Base-by-base conservation (phyloP, 192 early-diverging fungal species). In the Phycomyces blakesleeanus region DNA sequence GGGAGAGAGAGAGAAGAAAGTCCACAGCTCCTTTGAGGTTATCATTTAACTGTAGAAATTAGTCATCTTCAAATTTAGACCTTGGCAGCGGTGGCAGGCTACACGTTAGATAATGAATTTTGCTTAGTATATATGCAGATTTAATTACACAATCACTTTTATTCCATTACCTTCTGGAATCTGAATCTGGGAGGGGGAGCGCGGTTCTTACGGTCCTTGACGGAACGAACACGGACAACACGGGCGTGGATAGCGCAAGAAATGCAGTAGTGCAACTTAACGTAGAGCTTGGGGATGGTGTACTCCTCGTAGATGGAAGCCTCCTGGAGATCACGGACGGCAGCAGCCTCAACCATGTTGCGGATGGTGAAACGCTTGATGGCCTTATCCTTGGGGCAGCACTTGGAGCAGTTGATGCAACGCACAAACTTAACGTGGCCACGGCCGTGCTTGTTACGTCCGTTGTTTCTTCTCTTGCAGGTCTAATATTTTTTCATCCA, bases 341-440 rank as follows among this genome's bases (percentile, higher is more conserved):
- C 97, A 61, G 97, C 97, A 69, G 85, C 82, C 84, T 99, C 97
- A 59, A 99, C 89, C 96, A 99, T 99, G 85, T 93, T 95, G 76
- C 96, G 90, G 87, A 99, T 89, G 69, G 90, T 85, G 86, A 96
- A 94, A 54, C 97, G 85, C 92, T 99, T 99, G 87, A 99, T 96
- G 73, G 97, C 93, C 92, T 99, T 99, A 85, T 99, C 97, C 63
- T 75, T 75, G 71, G 95, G 93, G 60, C 91, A 90, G 76, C 92
- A 95, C 79, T 95, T 92, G 68, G 88, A 87, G 82, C 97, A 99
- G 94, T 99, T 99, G 79, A 91, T 91, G 90, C 97, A 98, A 69
- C 96, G 91, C 74, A 98, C 92, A 72, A 88, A 87, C 83, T 92
- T 93, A 76, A 92, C 90, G 89, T 96, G 95, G 74, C 97, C 97